Base-by-base conservation (phyloP, 2,329 filamentous ascomycete species). In the Cladosporium sp. region DNA sequence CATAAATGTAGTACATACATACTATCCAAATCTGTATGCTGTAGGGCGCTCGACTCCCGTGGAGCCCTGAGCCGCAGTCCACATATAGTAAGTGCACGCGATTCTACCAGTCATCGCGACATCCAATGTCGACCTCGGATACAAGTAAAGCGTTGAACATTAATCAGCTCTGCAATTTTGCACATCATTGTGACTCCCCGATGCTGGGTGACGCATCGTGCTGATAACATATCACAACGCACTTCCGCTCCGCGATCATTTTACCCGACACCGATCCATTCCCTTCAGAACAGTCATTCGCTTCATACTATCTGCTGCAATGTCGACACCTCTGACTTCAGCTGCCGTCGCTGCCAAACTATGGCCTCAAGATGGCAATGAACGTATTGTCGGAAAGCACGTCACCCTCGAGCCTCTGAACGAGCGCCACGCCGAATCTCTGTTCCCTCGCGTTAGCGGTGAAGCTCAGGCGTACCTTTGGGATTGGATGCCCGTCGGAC, bases 401-500 rank as follows among this genome's bases (percentile, higher is more conserved):
- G 64, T 69, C 23, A 65, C 53, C 4, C 67, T 70, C 16, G 61
- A 62, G n/a, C 61, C 64, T 3, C 23, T 69, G 14, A 60, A 52
- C 26, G 40, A 65, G 8, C 11, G 33, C 14, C 64, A 70, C 62
- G 65, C 68, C 26, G 61, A 64, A 21, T 26, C 40, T 5, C 65
- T 71, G 1, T 70, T 66, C 35, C 68, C 66, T 0, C 52, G 64
- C 46, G 46, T 70, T 18, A 60, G 67, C 55, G 69, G 69, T 35
- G 28, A 57, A 16, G 21, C 40, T 3, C 65, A 65, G 26, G 66
- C 53, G 37, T n/a, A 37, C 1, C 69, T 83, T 11, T 84, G 79
- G 76, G 78, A 78, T 33, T 84, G 82, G 70, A 73, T 83, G 69
- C 69, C 72, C 2, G 65, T 70, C 33, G 78, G 75, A 0, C 81